Base-by-base conservation (phyloP, 306 rosid species). In the Cercis canadensis region DNA sequence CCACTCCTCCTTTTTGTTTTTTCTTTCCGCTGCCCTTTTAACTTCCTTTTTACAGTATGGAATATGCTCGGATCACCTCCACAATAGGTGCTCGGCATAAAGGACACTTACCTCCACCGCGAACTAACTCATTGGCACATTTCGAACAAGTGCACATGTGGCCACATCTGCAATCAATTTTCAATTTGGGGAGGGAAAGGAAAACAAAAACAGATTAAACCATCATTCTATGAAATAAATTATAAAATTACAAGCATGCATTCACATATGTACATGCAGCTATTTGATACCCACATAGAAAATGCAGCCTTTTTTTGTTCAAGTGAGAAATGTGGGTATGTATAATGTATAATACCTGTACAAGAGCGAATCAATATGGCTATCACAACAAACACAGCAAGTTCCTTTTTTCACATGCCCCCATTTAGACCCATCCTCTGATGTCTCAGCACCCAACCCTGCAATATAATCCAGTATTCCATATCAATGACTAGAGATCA, bases 111-210 rank as follows among this genome's bases (percentile, higher is more conserved):
- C 99, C 99, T 62, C 96, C 97, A 5, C 99, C 87, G 17, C 96
- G 97, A 69, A 91, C 80, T 70, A 95, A 88, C 86, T 95, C 97
- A 54, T 82, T 95, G 41, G 99, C 99, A 79, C 99, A 95, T 80
- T 95, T 95, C 63, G 96, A 89, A 79, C 99, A 95, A 5, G 99
- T 95, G 84, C 99, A 95, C 99, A 95, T 95, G 82, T 95, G 99
- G 21, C 99, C 99, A 4, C 99, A 95, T 92, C 99, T 95, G 86
- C 86, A 75, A 58, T n/a, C 54, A 69, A 74, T 70, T 33, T 39
- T 19, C 39, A 19, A 58, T 70, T 82, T n/a, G n/a, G n/a, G n/a
- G n/a, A n/a, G n/a, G n/a, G n/a, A 32, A 44, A 73, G 69, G 61
- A 49, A 57, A 46, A 57, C 19, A 50, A 18, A 57, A 51, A n/a